Conservation (phyloP, 1,284 basidiomycete genomes). For the Xerocomus amazonicus region DNA sequence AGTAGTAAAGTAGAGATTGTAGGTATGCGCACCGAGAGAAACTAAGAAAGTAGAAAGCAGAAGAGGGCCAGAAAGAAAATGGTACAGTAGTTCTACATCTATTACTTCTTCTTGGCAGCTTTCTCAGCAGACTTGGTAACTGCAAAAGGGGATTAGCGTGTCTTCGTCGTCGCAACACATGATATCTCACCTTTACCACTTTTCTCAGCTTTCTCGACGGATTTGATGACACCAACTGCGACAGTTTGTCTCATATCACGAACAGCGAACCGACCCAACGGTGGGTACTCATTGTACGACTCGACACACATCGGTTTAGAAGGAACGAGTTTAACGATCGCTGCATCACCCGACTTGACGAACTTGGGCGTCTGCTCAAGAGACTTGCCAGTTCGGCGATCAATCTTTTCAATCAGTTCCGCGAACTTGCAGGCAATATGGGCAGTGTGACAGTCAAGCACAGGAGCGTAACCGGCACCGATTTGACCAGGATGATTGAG, state of each 20-base stretch:
- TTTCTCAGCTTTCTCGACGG: conserved; percentile 91
- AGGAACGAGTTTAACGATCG: conserved; percentile 97
- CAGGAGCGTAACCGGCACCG: conserved; percentile 95
- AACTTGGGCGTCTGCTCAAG: conserved; percentile 91
- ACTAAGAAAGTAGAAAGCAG: conserved; percentile 31
- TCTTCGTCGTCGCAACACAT: conserved; percentile 10
- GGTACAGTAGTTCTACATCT: conserved; percentile 62
- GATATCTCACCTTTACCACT: conserved; percentile 69
- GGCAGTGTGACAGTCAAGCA: conserved; percentile 99
- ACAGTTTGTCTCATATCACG: conserved; percentile 99
- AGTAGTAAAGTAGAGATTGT: conserved; percentile 10
- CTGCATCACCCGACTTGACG: conserved; percentile 94
- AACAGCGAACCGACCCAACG: conserved; percentile 98
- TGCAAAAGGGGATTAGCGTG: conserved; percentile 33
- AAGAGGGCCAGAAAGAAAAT: conserved; percentile 46
- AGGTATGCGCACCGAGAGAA: conserved; percentile 46
- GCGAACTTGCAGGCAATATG: conserved; percentile 99
- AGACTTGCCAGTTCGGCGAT: conserved; percentile 94
- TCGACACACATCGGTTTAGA: conserved; percentile 99
- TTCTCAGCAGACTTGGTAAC: conserved; percentile 96
- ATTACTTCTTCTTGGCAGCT: conserved; percentile 94
- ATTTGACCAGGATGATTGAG: conserved; percentile 99
- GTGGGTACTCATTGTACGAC: conserved; percentile 97
- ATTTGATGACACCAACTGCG: conserved; percentile 96
- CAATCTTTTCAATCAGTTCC: conserved; percentile 98